Percentiles rank a stretch among this genome's conserved stretches.
Evolutionary conservation across 257 asterid species (phyloP).

Genomic region (Nicotiana attenuata): DNA sequence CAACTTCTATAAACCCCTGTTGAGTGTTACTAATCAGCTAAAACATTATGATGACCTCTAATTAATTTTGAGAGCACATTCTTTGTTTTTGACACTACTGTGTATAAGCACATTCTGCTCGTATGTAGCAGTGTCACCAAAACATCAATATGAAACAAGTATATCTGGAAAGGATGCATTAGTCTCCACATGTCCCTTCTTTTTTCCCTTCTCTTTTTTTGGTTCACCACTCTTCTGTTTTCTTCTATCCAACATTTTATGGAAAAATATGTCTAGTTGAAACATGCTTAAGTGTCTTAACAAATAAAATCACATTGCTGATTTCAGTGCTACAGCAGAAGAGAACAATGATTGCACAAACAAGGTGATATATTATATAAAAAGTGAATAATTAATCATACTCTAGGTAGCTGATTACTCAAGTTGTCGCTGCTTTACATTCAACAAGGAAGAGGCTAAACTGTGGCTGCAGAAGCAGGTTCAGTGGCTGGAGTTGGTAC

Average conservation of each 20-base stretch:
- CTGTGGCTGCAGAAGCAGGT: slow-evolving; percentile 23
- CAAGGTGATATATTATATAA: too few relatives aligned
- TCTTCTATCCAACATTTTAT: not conserved
- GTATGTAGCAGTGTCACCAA: not conserved
- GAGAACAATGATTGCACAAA: too few relatives aligned
- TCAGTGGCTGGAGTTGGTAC: slow-evolving; percentile 41
- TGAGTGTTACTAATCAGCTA: not conserved
- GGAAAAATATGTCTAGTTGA: not conserved
- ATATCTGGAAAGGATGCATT: not conserved
- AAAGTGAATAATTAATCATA: not conserved
- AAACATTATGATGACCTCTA: not conserved
- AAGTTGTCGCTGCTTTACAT: not conserved
- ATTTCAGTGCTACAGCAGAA: not conserved
- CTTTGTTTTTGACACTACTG: not conserved
- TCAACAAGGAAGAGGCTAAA: slow-evolving; percentile 8
- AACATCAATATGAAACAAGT: too few relatives aligned
- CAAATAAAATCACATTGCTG: not conserved
- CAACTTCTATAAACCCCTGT: not conserved
- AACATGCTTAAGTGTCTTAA: not conserved
- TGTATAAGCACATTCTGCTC: not conserved
- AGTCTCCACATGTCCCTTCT: not conserved
- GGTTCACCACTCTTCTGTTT: not conserved
- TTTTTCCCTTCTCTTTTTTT: not conserved
- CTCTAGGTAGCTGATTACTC: not conserved
- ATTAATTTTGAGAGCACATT: not conserved